phyloP scores from a whole-genome alignment of 176 grass and related monocot species.

The Chloris gayana region DNA sequence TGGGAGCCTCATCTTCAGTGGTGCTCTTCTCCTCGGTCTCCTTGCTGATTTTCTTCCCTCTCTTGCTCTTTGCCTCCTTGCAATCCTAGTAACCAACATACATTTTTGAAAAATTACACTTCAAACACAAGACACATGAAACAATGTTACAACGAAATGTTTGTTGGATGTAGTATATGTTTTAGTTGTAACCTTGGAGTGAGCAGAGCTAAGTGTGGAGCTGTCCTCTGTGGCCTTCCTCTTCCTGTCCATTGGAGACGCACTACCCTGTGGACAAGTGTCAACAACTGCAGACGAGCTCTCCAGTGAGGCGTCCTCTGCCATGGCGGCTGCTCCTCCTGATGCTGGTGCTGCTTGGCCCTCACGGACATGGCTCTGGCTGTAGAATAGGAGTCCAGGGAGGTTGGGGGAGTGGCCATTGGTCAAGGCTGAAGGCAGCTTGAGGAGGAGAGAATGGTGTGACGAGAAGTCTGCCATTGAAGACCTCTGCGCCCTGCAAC shows the following conservation, averaged over 20 bases:
- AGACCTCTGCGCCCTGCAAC: constrained; percentile 23
- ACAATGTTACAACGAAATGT: constrained; percentile 17
- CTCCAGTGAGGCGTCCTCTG: constrained; percentile 42
- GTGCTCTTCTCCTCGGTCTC: constrained; percentile 52
- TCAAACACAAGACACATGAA: not conserved
- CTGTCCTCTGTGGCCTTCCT: constrained; percentile 59
- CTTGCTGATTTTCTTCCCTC: constrained; percentile 50
- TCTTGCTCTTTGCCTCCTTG: constrained; percentile 70
- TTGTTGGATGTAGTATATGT: constrained; percentile 3
- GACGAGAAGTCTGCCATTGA: constrained; percentile 55
- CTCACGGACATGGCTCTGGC: constrained; percentile 33
- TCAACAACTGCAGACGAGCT: constrained; percentile 59
- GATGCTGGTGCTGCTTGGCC: constrained; percentile 16
- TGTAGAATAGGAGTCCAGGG: constrained; percentile 48
- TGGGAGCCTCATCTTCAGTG: constrained; percentile 57
- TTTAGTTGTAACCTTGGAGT: constrained; percentile 48
- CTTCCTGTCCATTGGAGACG: constrained; percentile 60
- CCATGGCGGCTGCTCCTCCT: constrained; percentile 25
- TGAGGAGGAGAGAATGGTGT: constrained; percentile 48
- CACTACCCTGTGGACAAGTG: constrained; percentile 35
- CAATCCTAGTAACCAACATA: constrained; percentile 36
- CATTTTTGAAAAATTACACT: constrained; percentile 7
- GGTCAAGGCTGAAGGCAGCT: constrained; percentile 37
- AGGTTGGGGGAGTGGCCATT: constrained; percentile 11
- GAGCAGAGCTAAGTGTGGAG: constrained; percentile 57